Base-by-base conservation (phyloP, 75 land plant species). In the Sequoiadendron giganteum region DNA sequence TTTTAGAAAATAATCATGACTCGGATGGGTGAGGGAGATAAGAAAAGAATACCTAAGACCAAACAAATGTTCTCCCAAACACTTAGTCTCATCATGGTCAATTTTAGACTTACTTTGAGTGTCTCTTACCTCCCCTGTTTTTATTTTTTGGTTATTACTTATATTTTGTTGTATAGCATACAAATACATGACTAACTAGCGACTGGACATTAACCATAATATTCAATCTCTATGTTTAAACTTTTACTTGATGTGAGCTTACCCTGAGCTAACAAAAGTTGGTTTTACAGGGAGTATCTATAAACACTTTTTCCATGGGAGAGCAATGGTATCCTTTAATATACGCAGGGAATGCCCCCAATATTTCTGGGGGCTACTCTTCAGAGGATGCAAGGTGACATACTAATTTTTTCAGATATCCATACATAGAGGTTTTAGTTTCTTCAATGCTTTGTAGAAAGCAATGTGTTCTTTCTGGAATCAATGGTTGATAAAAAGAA, bases 311-410 rank as follows among this genome's bases (percentile, higher is more conserved):
- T 85, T 30, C 85, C 5, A 47, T 34, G 85, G 85, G 10, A 21
- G 25, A 83, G 21, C 10, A 47, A 52, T 15, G 9, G 56, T 85
- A 49, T 30, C 55, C 52, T 85, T 81, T 89, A 19, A 56, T 89
- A 19, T 47, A 56, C 21, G 90, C 55, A 10, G 81, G 56, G 21
- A 82, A 86, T 30, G 84, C 79, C 28, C 38, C 65, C 54, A 85
- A 85, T 30, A 34, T 6, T 13, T 34, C 84, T 6, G 43, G 10
- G 1, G 48, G 55, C n/a, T 78, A 32, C 52, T 42, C 58, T n/a
- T 28, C 88, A 18, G 47, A 54, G 19, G 15, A 86, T 1, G 52
- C 85, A 49, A 82, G 49, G 89, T 89, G 28, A 86, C 13, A 19
- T 38, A 6, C 43, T 25, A 68, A 6, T 32, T 39, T 21, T 21